A percentile compares a stretch with the other conserved stretches of the same genome.
Conservation (phyloP, 2,329 filamentous ascomycete genomes). For the Aureobasidium leucospermi region DNA sequence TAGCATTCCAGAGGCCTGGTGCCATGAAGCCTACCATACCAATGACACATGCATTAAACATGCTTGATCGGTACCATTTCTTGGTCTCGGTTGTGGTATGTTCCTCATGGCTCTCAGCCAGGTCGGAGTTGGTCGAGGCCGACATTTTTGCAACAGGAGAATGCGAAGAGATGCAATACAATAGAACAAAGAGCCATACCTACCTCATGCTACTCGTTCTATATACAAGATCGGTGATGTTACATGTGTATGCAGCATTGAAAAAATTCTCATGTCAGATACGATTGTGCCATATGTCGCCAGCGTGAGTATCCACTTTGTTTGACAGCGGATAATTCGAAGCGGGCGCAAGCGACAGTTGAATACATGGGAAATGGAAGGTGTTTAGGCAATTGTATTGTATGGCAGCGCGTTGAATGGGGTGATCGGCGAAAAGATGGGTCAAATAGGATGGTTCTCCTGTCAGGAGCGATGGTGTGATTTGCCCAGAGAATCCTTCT, state of each 20-base stretch:
- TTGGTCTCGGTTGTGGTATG: not conserved
- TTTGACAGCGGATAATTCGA: not conserved
- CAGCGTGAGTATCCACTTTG: not conserved
- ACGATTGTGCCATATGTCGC: constrained; percentile 9
- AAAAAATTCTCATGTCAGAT: not conserved
- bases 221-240: not conserved
- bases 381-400: constrained; percentile 2
- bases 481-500: not conserved
- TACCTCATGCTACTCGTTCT: not conserved
- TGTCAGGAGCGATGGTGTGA: constrained; percentile 3
- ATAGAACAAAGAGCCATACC: not conserved
- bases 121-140: not conserved
- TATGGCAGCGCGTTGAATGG: not conserved
- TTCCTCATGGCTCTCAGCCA: not conserved
- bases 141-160: not conserved
- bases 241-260: not conserved
- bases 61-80: constrained; percentile 39
- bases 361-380: not conserved
- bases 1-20: constrained; percentile 49
- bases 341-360: not conserved
- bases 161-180: not conserved
- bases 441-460: not conserved
- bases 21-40: constrained; percentile 47
- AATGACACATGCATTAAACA: constrained; percentile 49
- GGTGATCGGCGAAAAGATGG: not conserved